phyloP scores from a whole-genome alignment of 768 basidiomycete species.

The Lyophyllum shimeji region DNA sequence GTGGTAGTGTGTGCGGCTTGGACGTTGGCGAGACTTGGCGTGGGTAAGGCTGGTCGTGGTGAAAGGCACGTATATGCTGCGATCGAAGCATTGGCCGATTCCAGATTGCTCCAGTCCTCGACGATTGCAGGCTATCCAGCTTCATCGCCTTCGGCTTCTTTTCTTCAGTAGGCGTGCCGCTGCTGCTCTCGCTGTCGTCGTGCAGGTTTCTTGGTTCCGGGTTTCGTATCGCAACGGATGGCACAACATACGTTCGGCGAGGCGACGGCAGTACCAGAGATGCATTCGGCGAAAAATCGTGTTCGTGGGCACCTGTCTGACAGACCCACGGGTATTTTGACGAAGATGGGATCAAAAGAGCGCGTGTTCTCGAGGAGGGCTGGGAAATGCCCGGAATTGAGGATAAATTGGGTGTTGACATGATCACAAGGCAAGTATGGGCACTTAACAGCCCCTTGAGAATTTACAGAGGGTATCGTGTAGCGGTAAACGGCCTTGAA shows the following conservation, averaged over 20 bases:
- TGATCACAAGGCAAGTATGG: constrained; percentile 3
- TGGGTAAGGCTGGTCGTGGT: constrained; percentile 4
- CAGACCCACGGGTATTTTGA: constrained; percentile 7
- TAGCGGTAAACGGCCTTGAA: neutral
- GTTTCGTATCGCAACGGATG: neutral
- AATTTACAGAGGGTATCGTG: neutral
- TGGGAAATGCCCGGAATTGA: constrained; percentile 1
- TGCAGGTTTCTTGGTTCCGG: neutral
- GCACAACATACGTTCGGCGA: neutral
- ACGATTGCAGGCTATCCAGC: neutral
- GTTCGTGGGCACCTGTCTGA: neutral
- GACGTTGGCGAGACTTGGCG: constrained; percentile 1
- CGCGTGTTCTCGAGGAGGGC: neutral
- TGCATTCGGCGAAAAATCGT: constrained; percentile 15
- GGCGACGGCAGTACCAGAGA: constrained; percentile 6
- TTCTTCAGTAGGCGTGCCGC: neutral
- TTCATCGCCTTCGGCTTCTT: neutral
- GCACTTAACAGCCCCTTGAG: neutral
- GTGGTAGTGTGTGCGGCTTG: neutral
- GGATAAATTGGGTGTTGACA: constrained; percentile 1
- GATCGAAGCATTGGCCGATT: constrained; percentile 9
- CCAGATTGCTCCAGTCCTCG: constrained; percentile 10
- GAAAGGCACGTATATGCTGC: constrained; percentile 8
- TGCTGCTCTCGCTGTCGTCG: neutral
- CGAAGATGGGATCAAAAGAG: constrained; percentile 4